Conservation (phyloP, 805 yeast genomes). For the Monosporozyma aerobia region DNA sequence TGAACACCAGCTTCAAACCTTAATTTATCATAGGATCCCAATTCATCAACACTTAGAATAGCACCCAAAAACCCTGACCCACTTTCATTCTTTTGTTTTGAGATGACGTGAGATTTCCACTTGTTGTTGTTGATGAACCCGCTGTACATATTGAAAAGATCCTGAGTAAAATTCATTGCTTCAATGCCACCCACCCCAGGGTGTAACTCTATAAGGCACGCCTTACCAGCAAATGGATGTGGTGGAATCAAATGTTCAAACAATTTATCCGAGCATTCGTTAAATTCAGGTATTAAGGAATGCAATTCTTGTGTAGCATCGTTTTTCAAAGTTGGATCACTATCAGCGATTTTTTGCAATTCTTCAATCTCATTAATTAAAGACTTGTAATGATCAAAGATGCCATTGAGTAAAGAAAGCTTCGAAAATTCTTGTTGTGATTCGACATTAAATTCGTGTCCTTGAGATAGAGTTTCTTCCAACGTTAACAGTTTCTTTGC, state of each 20-base stretch:
- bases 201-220: slow-evolving; percentile 74
- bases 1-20: slow-evolving; percentile 93
- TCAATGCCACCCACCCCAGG: slow-evolving; percentile 97
- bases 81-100: slow-evolving; percentile 45
- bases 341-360: slow-evolving; percentile 24
- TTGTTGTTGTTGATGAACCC: slow-evolving; percentile 53
- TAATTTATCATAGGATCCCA: slow-evolving; percentile 65
- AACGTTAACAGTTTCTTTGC: slow-evolving; percentile 34
- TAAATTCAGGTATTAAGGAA: slow-evolving; percentile 37
- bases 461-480: slow-evolving; percentile 36
- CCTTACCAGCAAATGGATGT: slow-evolving; percentile 62
- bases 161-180: slow-evolving; percentile 78
- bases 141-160: slow-evolving; percentile 72
- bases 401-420: slow-evolving; percentile 36
- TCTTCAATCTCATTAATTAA: slow-evolving; percentile 29
- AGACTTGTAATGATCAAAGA: slow-evolving; percentile 32
- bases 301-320: slow-evolving; percentile 60
- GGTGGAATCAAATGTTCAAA: slow-evolving; percentile 62
- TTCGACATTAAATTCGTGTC: slow-evolving; percentile 35
- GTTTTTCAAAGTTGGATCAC: slow-evolving; percentile 31
- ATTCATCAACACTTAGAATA: slow-evolving; percentile 59
- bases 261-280: slow-evolving; percentile 35
- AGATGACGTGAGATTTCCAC: slow-evolving; percentile 61
- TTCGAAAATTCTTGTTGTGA: slow-evolving; percentile 42
- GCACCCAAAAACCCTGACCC: slow-evolving; percentile 72